Evolutionary conservation across 768 basidiomycete species (phyloP), one percentile per base, ranked within the genome.

Genomic region (Dacryopinax primogenitus): DNA sequence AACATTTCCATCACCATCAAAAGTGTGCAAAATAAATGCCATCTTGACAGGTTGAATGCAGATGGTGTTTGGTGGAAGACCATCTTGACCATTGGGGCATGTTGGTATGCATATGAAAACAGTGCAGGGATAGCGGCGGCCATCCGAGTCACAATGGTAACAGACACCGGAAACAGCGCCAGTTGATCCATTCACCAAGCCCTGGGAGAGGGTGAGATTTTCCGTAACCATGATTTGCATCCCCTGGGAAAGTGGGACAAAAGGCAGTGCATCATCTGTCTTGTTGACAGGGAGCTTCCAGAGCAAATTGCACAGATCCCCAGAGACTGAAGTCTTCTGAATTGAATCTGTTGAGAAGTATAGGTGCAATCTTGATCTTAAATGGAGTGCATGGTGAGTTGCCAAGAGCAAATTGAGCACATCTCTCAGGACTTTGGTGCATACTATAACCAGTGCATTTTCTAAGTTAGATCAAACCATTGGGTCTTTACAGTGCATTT

Each of bases 191-290:
- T 64, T 64, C 9, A 64, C 63, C 3, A 64, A n/a, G 37, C 21
- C 26, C 12, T 35, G n/a, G 2, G 21, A 21, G 28, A 64, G 36
- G 3, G 63, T 39, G 16, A 64, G 12, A 32, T 64, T 64, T 35
- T 64, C 63, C 32, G 63, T 64, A 13, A 64, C 3, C 63, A 64
- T 64, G 21, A 64, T 32, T 58, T 26, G 13, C 63, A 64, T 64
- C 7, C 63, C 63, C 16, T 45, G 6, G 32, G 45, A 64, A n/a
- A 64, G 63, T 44, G 36, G 34, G 3, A 64, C 16, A 23, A 39
- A 44, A 26, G 41, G 21, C 2, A 39, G 41, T 23, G 41, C 41
- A 18, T 44, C 41, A 3, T 44, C 18, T 3, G 41, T 44, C 41
- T 18, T 6, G 41, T 44, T 44, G 41, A 6, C 23, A 18, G 41